These are phyloP conservation scores for Aspergillus phoenicis DNA, from an alignment of 2,329 filamentous ascomycete genomes.

Conservation along the genomic window DNA sequence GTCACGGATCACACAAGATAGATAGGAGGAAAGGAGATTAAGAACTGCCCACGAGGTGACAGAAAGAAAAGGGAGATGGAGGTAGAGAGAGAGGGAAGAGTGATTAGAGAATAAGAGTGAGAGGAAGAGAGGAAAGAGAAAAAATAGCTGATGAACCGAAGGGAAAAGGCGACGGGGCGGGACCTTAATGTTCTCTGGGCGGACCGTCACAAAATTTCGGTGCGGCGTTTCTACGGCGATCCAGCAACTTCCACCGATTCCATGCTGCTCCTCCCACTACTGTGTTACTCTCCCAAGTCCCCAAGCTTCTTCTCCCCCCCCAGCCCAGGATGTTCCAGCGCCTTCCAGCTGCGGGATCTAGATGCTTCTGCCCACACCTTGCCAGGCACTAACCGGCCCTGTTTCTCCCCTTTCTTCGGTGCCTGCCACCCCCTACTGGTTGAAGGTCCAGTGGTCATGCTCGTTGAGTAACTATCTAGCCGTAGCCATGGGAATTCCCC, in stretches of 20 bases:
- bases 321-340: constrained; percentile 16
- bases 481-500: too few species aligned
- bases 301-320: background rate
- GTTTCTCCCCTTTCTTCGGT: background rate
- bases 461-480: too few species aligned
- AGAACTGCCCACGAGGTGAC: background rate
- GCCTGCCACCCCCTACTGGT: background rate
- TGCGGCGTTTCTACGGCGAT: constrained; percentile 41
- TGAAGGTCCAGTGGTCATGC: background rate
- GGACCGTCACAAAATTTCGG: constrained; percentile 31
- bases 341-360: constrained; percentile 16
- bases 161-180: constrained; percentile 21
- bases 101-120: constrained; percentile 9
- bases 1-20: background rate
- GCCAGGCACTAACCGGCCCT: background rate
- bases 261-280: constrained; percentile 2
- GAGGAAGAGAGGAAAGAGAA: constrained; percentile 13
- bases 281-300: too few species aligned
- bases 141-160: constrained; percentile 4
- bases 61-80: constrained; percentile 12
- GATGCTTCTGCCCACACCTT: background rate
- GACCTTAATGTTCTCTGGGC: constrained; percentile 34
- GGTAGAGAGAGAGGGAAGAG: constrained; percentile 14
- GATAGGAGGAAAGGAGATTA: background rate
- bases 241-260: constrained; percentile 42